Base-by-base conservation (phyloP, 1,139 yeast species). In the Pichia sp. region DNA sequence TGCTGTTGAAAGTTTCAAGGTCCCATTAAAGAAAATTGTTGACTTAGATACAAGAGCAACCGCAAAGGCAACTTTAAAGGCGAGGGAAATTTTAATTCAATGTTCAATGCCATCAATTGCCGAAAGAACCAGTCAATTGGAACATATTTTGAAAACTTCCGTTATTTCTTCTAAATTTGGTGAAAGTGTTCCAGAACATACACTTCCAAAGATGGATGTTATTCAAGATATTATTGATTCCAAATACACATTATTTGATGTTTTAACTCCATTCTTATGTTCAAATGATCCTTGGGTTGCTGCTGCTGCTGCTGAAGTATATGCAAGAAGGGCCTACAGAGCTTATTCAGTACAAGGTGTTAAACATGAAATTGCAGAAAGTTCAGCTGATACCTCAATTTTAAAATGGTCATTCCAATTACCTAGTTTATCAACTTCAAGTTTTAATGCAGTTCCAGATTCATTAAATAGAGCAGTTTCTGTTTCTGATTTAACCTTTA, bases 71-170 rank as follows among this genome's bases (percentile, higher is more conserved):
- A 88, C 96, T n/a, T 77, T 93, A 66, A 90, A 89, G 70, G 97
- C 97, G 1, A 84, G 98, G 70, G 99, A 95, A 73, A 87, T 93
- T 58, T 80, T 93, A 65, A 93, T 93, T 63, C 96, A 91, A 75
- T 91, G 97, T 68, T 89, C 98, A 43, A 77, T 93, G 71, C 99
- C 99, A 46, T 90, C 98, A 7, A 84, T 90, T 59, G 84, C 87
- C 70, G 99, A 93, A 73, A 85, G 99, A 73, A 86, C 96, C 29
- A 97, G 91, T 67, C 99, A 95, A 74, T 80, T 93, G 67, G 98
- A 93, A 72, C 98, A 91, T 70, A 93, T 93, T 63, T 80, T 93
- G 70, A 83, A 91, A 70, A 83, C 96, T 19, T 84, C 97, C 44
- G 98, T 93, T 48, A 88, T 91, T 62, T 90, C 87, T 64, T 81